Percentiles rank a stretch among this genome's conserved stretches.
phyloP scores from a whole-genome alignment of 306 rosid species.

The Glycine latifolia region DNA sequence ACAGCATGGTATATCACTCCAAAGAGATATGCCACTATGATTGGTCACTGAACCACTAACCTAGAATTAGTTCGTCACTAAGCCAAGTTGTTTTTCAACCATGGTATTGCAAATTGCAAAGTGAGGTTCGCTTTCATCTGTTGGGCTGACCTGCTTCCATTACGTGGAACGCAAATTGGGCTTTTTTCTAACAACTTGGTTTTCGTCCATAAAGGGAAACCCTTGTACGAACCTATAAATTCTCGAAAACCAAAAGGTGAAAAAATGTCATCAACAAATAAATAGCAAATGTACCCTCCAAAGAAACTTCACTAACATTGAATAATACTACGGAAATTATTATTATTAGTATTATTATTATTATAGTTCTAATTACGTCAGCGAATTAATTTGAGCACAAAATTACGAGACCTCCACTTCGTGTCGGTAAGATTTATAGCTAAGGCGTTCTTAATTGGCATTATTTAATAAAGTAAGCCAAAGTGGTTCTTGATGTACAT shows the following conservation, averaged over 20 bases:
- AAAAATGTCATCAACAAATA: constrained; percentile 29
- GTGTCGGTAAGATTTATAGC: background rate
- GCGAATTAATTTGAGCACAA: background rate
- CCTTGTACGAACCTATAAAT: constrained; percentile 37
- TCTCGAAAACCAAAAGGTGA: constrained; percentile 21
- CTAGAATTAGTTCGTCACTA: constrained; percentile 39
- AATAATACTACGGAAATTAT: background rate
- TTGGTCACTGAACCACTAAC: constrained; percentile 17
- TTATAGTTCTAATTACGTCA: background rate
- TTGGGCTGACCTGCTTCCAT: constrained; percentile 22
- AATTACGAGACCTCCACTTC: background rate
- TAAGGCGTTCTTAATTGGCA: background rate
- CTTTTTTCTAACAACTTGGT: background rate
- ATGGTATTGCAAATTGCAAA: constrained; percentile 33
- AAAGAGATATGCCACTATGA: background rate
- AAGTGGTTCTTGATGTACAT: background rate
- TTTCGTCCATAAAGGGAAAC: constrained; percentile 31
- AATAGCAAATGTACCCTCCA: background rate
- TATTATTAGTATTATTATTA: background rate
- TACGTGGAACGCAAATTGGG: constrained; percentile 43
- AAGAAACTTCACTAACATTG: background rate
- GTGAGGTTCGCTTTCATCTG: constrained; percentile 31
- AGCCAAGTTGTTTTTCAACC: too few species aligned
- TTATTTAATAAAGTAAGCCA: background rate
- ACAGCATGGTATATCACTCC: background rate